Conservation (phyloP, 176 grass and related monocot genomes). For the Chloris gayana region DNA sequence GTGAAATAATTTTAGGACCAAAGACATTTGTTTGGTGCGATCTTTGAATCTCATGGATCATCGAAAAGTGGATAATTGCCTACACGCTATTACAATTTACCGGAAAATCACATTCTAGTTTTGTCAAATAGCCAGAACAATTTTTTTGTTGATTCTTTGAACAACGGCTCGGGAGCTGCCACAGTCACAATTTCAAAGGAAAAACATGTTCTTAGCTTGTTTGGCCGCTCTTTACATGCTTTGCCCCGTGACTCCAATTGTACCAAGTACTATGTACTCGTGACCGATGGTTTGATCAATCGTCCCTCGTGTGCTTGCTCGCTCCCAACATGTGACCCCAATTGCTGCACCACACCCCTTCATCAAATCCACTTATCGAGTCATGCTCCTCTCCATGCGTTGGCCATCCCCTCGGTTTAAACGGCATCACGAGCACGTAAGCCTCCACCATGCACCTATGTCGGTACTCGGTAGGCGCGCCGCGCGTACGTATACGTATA, state of each 20-base stretch:
- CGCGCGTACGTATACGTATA: not conserved
- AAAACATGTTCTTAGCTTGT: not conserved
- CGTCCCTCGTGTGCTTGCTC: no score
- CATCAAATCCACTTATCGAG: slow-evolving; percentile 50
- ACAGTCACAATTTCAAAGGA: not conserved
- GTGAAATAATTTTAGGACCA: no score
- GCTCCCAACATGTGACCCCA: slow-evolving; percentile 54
- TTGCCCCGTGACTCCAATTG: slow-evolving; percentile 30
- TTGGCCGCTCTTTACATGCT: slow-evolving; percentile 1
- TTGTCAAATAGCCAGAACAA: no score
- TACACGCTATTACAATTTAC: no score
- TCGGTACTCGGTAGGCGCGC: not conserved
- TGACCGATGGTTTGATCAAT: not conserved
- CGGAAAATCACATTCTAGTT: no score
- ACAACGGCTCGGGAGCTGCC: no score
- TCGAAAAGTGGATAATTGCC: no score
- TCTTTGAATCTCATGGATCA: no score
- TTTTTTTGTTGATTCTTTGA: no score
- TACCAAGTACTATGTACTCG: not conserved
- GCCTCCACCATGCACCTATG: not conserved
- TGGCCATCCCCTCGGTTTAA: slow-evolving; percentile 36
- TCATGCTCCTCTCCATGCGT: slow-evolving; percentile 48
- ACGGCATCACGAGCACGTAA: slow-evolving; percentile 1
- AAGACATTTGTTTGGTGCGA: no score
- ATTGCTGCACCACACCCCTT: slow-evolving; percentile 48